Conservation (phyloP, 2,329 filamentous ascomycete genomes). For the Dactylella cylindrospora region DNA sequence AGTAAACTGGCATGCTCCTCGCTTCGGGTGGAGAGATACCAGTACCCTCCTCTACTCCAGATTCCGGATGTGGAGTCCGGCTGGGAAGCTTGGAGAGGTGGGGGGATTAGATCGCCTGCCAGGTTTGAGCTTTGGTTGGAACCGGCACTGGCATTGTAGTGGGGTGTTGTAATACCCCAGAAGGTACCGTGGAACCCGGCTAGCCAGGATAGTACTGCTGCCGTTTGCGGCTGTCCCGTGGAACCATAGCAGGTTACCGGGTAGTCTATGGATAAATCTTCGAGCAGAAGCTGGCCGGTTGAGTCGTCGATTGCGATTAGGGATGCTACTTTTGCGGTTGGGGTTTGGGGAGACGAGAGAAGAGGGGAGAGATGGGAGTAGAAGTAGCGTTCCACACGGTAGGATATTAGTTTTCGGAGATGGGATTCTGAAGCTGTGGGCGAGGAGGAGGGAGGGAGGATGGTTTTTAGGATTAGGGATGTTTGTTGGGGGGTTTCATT, state of each 20-base stretch:
- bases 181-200: slow-evolving; percentile 63
- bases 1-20: slow-evolving; percentile 60
- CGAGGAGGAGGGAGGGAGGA: slow-evolving; percentile 39
- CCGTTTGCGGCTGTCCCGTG: slow-evolving; percentile 55
- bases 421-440: slow-evolving; percentile 52
- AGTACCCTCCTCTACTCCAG: slow-evolving; percentile 70
- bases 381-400: slow-evolving; percentile 68
- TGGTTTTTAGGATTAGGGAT: slow-evolving; percentile 46
- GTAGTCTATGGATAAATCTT: slow-evolving; percentile 55
- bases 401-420: slow-evolving; percentile 66
- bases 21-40: slow-evolving; percentile 65
- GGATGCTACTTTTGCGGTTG: slow-evolving; percentile 34
- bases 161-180: slow-evolving; percentile 53
- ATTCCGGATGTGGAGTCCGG: slow-evolving; percentile 49
- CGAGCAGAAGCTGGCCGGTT: slow-evolving; percentile 51
- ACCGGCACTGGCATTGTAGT: too few species aligned
- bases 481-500: slow-evolving; percentile 8
- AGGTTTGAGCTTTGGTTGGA: too few species aligned
- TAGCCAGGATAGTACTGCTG: slow-evolving; percentile 64
- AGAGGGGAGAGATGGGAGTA: slow-evolving; percentile 61
- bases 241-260: slow-evolving; percentile 16
- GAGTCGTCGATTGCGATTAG: slow-evolving; percentile 29
- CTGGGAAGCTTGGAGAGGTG: slow-evolving; percentile 60
- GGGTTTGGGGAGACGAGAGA: slow-evolving; percentile 52
- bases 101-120: slow-evolving; percentile 58